These are phyloP conservation scores for Mycogone perniciosa DNA, from an alignment of 2,329 filamentous ascomycete species.

Conservation along the genomic window DNA sequence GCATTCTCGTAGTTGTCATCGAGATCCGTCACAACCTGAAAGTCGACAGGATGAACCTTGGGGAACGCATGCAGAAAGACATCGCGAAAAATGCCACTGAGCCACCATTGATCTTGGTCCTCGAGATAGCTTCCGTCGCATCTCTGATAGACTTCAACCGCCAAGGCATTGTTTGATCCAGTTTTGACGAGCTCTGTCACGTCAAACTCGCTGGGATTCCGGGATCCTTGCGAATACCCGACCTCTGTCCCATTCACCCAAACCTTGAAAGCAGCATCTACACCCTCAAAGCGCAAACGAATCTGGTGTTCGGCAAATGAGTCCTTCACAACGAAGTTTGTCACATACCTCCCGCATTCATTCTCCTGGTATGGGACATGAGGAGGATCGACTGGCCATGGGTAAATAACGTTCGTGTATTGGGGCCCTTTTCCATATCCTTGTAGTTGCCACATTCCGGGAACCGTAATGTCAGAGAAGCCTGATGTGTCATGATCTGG, in stretches of 20 bases:
- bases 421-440: slow-evolving; percentile 58
- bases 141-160: slow-evolving; percentile 64
- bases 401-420: slow-evolving; percentile 64
- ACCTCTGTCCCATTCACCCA: slow-evolving; percentile 63
- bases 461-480: slow-evolving; percentile 47
- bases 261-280: slow-evolving; percentile 65
- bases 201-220: slow-evolving; percentile 70
- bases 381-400: slow-evolving; percentile 61
- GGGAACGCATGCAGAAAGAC: slow-evolving; percentile 60
- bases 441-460: slow-evolving; percentile 65
- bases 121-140: no score
- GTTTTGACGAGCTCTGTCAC: slow-evolving; percentile 47
- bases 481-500: slow-evolving; percentile 28
- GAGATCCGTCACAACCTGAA: slow-evolving; percentile 49
- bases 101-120: slow-evolving; percentile 48
- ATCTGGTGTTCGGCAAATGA: slow-evolving; percentile 47
- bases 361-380: slow-evolving; percentile 58
- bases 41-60: slow-evolving; percentile 46
- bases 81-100: slow-evolving; percentile 63
- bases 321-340: slow-evolving; percentile 46
- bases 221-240: slow-evolving; percentile 49
- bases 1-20: slow-evolving; percentile 50
- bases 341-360: slow-evolving; percentile 58
- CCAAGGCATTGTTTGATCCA: slow-evolving; percentile 52
- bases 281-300: slow-evolving; percentile 66